Conservation (phyloP, 768 basidiomycete genomes). For the Daedaleopsis nitida region DNA sequence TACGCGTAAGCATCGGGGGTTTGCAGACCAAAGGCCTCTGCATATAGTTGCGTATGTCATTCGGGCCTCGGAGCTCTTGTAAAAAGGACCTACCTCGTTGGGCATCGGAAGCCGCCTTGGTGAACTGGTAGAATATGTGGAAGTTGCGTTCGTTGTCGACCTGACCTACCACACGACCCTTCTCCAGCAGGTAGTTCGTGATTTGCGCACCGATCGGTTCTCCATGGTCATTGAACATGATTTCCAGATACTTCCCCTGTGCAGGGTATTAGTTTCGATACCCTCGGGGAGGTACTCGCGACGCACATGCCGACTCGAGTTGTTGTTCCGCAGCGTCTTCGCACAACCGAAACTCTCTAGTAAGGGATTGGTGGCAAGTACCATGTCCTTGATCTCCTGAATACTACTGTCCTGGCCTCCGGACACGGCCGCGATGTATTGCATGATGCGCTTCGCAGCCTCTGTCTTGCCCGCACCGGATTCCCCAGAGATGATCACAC, state of each 20-base stretch:
- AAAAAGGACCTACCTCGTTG: constrained; percentile 69
- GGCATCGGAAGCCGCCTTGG: constrained; percentile 87
- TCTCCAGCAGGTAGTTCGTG: constrained; percentile 97
- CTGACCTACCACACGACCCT: constrained; percentile 95
- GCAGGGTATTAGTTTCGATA: constrained; percentile 9
- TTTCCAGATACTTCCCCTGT: constrained; percentile 98
- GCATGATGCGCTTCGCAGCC: constrained; percentile 99
- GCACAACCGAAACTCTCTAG: constrained; percentile 99
- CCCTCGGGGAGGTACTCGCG: background rate
- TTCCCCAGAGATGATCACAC: constrained; percentile 99
- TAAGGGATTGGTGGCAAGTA: constrained; percentile 95
- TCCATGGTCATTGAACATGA: constrained; percentile 94
- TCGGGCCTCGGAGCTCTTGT: background rate
- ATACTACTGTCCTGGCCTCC: constrained; percentile 88
- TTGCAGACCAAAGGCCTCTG: constrained; percentile 93
- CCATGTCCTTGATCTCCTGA: constrained; percentile 99
- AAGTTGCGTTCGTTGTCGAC: constrained; percentile 96
- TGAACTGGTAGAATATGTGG: constrained; percentile 99
- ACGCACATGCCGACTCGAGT: constrained; percentile 95
- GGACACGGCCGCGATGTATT: constrained; percentile 97
- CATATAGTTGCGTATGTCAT: constrained; percentile 5
- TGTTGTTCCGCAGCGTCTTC: constrained; percentile 98
- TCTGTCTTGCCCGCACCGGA: constrained; percentile 99
- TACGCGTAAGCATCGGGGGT: constrained; percentile 96
- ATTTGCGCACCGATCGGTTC: constrained; percentile 98